Evolutionary conservation across 305 asterid genomes (phyloP).

Genomic region (Plantago coronopus): DNA sequence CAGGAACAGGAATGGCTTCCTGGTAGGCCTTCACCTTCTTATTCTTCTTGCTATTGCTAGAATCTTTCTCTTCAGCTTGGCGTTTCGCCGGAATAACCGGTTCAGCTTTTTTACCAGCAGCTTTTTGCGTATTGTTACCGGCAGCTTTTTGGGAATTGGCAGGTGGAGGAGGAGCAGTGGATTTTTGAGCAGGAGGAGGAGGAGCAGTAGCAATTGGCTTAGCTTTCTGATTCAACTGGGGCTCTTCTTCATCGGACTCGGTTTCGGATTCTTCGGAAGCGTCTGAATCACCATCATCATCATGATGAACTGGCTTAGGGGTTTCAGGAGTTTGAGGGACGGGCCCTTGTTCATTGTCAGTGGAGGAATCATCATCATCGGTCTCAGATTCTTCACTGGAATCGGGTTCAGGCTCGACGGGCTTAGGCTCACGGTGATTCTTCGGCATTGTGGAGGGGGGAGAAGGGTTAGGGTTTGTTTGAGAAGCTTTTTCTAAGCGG

Average conservation of each 20-base stretch:
- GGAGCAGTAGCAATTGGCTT: slow-evolving; percentile 36
- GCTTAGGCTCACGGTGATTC: slow-evolving; percentile 30
- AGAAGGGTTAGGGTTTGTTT: neutral
- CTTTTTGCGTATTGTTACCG: too few species aligned
- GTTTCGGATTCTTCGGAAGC: slow-evolving; percentile 25
- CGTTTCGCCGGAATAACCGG: slow-evolving; percentile 41
- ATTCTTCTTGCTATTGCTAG: slow-evolving; percentile 31
- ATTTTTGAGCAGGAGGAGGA: slow-evolving; percentile 29
- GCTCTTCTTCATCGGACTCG: slow-evolving; percentile 29
- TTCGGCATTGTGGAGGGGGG: slow-evolving; percentile 29
- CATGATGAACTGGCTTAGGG: neutral
- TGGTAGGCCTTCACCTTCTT: slow-evolving; percentile 36
- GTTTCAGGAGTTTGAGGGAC: neutral
- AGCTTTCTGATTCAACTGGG: neutral
- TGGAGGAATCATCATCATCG: neutral
- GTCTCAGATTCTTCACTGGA: slow-evolving; percentile 18
- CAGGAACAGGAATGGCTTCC: neutral
- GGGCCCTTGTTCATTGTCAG: neutral
- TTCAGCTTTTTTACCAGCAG: neutral
- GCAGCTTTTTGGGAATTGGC: too few species aligned
- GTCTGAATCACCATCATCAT: neutral
- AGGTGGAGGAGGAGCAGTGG: slow-evolving; percentile 3
- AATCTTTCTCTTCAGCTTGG: slow-evolving; percentile 25
- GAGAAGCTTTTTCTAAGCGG: too few species aligned
- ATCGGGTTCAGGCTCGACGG: slow-evolving; percentile 23